These are phyloP conservation scores for Colletotrichum liaoningense DNA, from an alignment of 2,329 filamentous ascomycete species.

Conservation along the genomic window DNA sequence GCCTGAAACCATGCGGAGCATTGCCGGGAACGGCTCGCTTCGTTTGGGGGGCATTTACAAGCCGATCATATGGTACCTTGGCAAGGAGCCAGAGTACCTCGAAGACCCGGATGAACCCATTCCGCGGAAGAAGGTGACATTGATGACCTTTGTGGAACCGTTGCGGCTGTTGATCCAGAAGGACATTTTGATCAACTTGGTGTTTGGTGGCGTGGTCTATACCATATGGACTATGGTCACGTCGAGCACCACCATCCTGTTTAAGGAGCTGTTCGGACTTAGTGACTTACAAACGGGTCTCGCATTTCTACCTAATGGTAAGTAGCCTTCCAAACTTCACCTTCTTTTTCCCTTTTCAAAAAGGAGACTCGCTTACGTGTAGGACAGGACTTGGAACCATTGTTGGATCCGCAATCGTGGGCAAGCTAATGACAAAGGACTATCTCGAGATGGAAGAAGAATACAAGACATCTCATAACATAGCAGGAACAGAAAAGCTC, in stretches of 20 bases:
- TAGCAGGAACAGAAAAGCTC: conserved; percentile 40
- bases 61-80: conserved; percentile 37
- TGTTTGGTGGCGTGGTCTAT: conserved; percentile 51
- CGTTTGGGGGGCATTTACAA: conserved; percentile 41
- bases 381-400: conserved; percentile 50
- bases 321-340: neutral
- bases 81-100: conserved; percentile 29
- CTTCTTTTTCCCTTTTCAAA: neutral
- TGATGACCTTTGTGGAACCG: conserved; percentile 48
- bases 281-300: conserved; percentile 41
- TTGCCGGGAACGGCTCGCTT: conserved; percentile 42
- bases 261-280: conserved; percentile 44
- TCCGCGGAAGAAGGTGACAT: conserved; percentile 39
- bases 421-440: conserved; percentile 54
- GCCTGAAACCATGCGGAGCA: conserved; percentile 43
- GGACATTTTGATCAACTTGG: conserved; percentile 55
- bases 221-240: conserved; percentile 61
- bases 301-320: conserved; percentile 42
- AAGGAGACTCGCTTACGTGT: neutral
- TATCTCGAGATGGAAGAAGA: conserved; percentile 38
- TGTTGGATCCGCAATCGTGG: conserved; percentile 52
- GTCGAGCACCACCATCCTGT: conserved; percentile 51
- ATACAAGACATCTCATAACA: conserved; percentile 26
- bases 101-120: conserved; percentile 33
- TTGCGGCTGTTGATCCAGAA: conserved; percentile 53